phyloP scores from a whole-genome alignment of 176 grass and related monocot genomes.

The Ananas comosus region DNA sequence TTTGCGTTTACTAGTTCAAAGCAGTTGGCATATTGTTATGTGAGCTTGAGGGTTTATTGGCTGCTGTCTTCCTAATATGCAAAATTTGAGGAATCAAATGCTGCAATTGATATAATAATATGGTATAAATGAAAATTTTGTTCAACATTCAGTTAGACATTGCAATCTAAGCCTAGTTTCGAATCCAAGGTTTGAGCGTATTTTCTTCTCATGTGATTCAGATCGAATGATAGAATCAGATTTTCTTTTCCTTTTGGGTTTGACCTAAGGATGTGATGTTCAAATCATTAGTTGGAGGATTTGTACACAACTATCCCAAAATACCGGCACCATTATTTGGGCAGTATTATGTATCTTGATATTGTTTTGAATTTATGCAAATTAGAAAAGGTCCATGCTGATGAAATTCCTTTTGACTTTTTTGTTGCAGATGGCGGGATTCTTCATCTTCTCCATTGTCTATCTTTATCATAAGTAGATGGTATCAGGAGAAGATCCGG shows the following conservation, averaged over 20 bases:
- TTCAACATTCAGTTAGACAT: no score
- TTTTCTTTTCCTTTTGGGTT: no score
- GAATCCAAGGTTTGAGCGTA: background rate
- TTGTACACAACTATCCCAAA: no score
- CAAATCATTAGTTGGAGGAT: no score
- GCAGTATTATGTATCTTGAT: background rate
- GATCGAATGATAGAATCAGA: no score
- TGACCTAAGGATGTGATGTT: no score
- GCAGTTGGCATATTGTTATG: background rate
- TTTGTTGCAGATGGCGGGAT: constrained; percentile 86
- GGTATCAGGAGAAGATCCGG: background rate
- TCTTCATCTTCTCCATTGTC: constrained; percentile 90
- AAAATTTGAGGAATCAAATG: no score
- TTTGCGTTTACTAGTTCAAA: background rate
- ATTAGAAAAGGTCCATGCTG: background rate
- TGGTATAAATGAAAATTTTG: background rate
- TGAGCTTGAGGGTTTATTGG: background rate
- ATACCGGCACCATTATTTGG: background rate
- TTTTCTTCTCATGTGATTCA: no score
- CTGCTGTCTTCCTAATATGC: background rate
- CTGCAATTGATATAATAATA: background rate
- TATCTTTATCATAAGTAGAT: constrained; percentile 82
- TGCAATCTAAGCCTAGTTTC: background rate
- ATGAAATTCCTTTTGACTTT: background rate
- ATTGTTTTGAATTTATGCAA: background rate